Evolutionary conservation across 106 monocot species (phyloP), one percentile per base, ranked within the genome.

Genomic region (Vanilla planifolia): DNA sequence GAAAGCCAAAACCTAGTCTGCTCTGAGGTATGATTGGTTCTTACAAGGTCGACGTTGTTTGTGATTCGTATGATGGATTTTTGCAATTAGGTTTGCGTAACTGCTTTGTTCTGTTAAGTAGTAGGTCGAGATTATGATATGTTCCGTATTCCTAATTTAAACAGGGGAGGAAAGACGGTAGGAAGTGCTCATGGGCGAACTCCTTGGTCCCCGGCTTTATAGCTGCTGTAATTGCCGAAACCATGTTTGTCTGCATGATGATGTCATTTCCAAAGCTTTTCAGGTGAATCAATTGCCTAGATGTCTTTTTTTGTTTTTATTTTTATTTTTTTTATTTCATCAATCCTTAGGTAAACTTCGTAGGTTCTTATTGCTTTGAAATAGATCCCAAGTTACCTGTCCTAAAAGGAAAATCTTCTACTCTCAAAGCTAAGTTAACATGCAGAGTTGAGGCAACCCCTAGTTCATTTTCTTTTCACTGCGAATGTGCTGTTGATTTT

Each of bases 191-290:
- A 82, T 77, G 75, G 78, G 50, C 13, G 71, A 75, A 64, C 20
- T 67, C 15, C 66, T 63, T 33, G 83, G 83, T 43, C 83, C 74
- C 45, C 47, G 83, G 21, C 28, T 75, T 33, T 83, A 84, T 48
- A 64, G 78, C 71, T 84, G 83, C 83, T 84, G 71, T 59, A 84
- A 84, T 27, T 84, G 83, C 61, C 51, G 78, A n/a, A 84, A 84
- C 64, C 63, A 71, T 44, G 83, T 84, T 24, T 67, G 70, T 20
- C 60, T 84, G 21, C 83, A 84, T 23, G 83, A 84, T 33, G 83
- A 84, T 57, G 52, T 84, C 45, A 64, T 84, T 41, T 84, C 83
- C 24, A 84, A 84, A 63, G 63, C 78, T 60, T 78, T 84, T 61
- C 83, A 84, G 83, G 83, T 84, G 34, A 67, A 43, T 51, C 3